Evolutionary conservation across 2,329 filamentous ascomycete genomes (phyloP), one percentile per base, ranked within the genome.

Genomic region (Cercospora nicotianae): DNA sequence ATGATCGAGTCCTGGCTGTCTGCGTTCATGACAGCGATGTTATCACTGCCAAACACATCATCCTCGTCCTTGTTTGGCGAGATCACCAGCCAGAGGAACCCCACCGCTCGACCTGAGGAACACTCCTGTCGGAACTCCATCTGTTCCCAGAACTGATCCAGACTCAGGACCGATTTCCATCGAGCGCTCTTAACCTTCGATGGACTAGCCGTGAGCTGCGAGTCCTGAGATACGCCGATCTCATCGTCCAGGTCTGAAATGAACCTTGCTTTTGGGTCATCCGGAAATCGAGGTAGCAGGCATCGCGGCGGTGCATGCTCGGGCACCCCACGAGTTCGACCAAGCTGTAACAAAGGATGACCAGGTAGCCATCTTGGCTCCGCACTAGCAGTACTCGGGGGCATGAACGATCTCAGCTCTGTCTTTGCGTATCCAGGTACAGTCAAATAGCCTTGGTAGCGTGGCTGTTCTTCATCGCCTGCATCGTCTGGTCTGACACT

Each of bases 71-170:
- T 64, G 33, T 64, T 48, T 31, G 93, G 90, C 72, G 84, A 86
- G 58, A 97, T 91, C 0, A 97, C 90, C 28, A 97, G 82, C 94
- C 96, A 99, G 28, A 98, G 85, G 73, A 99, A 99, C 0, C 96
- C 96, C 0, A 97, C 96, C 76, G 97, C 85, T 18, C 94, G 86
- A 0, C 95, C 96, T 36, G 93, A 92, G 0, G 94, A 97, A 76
- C 95, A 99, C 77, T 99, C 95, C 78, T 98, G 95, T 66, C 95
- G 86, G 77, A 92, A 98, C 0, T 94, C 90, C 94, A 99, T 98
- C 86, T 96, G 91, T 70, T 99, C 95, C 95, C 95, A 99, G 76
- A 99, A 99, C 73, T 94, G 89, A n/a, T 94, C 91, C 48, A 99
- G 82, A 0, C 89, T 91, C 77, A 86, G 90, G 26, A 97, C 89